A percentile compares a stretch with the other conserved stretches of the same genome.
Conservation (phyloP, 805 yeast genomes). For the Kazachstania martiniae region DNA sequence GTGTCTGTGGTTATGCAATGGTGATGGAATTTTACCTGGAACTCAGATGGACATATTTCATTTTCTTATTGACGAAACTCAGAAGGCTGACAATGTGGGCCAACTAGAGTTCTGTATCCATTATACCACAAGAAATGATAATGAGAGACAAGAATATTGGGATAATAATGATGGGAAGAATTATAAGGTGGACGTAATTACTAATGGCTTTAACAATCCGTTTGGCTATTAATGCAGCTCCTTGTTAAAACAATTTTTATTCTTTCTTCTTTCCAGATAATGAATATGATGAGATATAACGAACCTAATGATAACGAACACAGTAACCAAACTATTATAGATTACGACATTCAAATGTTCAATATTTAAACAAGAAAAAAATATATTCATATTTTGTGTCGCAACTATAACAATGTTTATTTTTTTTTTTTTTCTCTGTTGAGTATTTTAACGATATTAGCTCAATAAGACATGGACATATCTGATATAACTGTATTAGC, state of each 20-base stretch:
- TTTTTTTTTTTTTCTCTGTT: too few relatives aligned
- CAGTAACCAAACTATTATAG: too few relatives aligned
- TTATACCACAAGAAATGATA: constrained; percentile 18
- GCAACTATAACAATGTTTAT: too few relatives aligned
- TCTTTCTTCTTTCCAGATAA: too few relatives aligned
- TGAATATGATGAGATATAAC: too few relatives aligned
- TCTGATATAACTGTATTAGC: too few relatives aligned
- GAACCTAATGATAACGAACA: too few relatives aligned
- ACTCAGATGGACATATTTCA: constrained; percentile 25
- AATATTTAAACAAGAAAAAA: too few relatives aligned
- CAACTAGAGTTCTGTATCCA: constrained; percentile 22
- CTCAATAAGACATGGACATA: too few relatives aligned
- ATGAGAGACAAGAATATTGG: constrained; percentile 19
- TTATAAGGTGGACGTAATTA: constrained; percentile 17
- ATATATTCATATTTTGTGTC: too few relatives aligned
- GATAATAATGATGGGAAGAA: constrained; percentile 24
- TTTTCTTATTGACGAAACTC: constrained; percentile 19
- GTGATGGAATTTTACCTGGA: constrained; percentile 22
- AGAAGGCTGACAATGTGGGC: constrained; percentile 7
- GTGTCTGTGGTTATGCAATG: constrained; percentile 22
- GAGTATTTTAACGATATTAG: too few relatives aligned
- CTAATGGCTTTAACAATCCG: constrained; percentile 19
- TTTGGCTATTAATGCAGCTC: constrained; percentile 9
- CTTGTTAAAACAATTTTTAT: background rate
- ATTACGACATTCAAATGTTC: too few relatives aligned